A percentile compares a stretch with the other conserved stretches of the same genome.
Conservation (phyloP, 1,139 yeast species). For the Lipomyces yarrowii region DNA sequence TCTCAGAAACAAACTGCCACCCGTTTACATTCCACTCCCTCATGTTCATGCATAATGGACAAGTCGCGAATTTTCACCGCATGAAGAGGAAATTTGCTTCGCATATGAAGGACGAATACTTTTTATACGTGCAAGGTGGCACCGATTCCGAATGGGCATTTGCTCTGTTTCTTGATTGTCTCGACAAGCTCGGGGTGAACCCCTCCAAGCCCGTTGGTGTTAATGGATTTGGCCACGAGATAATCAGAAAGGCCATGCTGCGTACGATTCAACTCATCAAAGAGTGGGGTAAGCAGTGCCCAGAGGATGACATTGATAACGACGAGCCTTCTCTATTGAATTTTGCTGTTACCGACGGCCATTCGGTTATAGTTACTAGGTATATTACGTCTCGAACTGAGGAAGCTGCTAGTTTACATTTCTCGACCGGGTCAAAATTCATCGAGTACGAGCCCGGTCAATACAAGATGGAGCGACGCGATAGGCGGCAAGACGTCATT, state of each 20-base stretch:
- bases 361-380: slow-evolving; percentile 82
- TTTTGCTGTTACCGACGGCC: slow-evolving; percentile 94
- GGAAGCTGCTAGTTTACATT: slow-evolving; percentile 95
- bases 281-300: slow-evolving; percentile 5
- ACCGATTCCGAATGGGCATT: slow-evolving; percentile 96
- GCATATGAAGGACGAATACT: slow-evolving; percentile 77
- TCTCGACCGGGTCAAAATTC: slow-evolving; percentile 89
- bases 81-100: slow-evolving; percentile 74
- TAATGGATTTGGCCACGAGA: slow-evolving; percentile 53
- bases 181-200: slow-evolving; percentile 73
- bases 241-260: slow-evolving; percentile 67
- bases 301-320: slow-evolving; percentile 6
- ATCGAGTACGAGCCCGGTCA: slow-evolving; percentile 88
- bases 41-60: slow-evolving; percentile 98
- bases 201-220: slow-evolving; percentile 52
- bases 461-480: slow-evolving; percentile 90
- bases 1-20: slow-evolving; percentile 94
- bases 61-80: slow-evolving; percentile 68
- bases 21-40: slow-evolving; percentile 78
- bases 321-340: slow-evolving; percentile 85
- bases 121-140: slow-evolving; percentile 81
- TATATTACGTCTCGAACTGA: slow-evolving; percentile 87
- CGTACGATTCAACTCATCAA: slow-evolving; percentile 68
- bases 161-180: slow-evolving; percentile 80
- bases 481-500: slow-evolving; percentile 90